These are phyloP conservation scores for Apiospora marii DNA, from an alignment of 2,329 filamentous ascomycete species.

Conservation along the genomic window DNA sequence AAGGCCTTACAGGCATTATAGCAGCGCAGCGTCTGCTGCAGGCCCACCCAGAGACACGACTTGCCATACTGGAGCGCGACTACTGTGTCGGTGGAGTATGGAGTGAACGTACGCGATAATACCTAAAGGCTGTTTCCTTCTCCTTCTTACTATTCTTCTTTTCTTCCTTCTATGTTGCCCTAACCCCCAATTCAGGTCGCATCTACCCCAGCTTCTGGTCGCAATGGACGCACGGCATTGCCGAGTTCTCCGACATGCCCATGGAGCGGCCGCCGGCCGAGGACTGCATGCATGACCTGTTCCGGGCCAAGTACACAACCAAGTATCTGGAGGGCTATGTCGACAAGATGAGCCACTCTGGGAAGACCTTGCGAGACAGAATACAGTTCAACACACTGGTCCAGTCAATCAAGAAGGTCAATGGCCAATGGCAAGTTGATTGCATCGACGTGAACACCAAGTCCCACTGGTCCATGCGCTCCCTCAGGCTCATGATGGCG, in stretches of 20 bases:
- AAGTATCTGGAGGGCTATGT: slow-evolving; percentile 35
- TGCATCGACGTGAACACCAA: not conserved
- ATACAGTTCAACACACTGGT: not conserved
- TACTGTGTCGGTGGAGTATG: not conserved
- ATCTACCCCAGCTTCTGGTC: slow-evolving; percentile 41
- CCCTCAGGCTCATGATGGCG: not conserved
- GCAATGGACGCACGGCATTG: slow-evolving; percentile 39
- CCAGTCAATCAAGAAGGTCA: not conserved
- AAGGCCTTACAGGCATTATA: not conserved
- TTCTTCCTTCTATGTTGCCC: not conserved
- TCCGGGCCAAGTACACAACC: slow-evolving; percentile 39
- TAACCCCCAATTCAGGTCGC: slow-evolving; percentile 31
- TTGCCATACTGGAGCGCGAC: not conserved
- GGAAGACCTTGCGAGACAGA: not conserved
- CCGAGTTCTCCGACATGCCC: slow-evolving; percentile 41
- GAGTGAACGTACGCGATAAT: not conserved
- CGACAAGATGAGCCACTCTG: not conserved
- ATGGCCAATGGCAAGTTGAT: not conserved
- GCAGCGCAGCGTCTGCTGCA: not conserved
- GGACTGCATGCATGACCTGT: slow-evolving; percentile 36
- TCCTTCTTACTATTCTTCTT: too few relatives aligned
- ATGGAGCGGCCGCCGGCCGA: slow-evolving; percentile 37
- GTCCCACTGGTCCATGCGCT: not conserved
- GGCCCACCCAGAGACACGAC: not conserved
- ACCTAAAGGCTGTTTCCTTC: too few relatives aligned